Base-by-base conservation (phyloP, 2,329 filamentous ascomycete genomes). In the Cercospora sesami region DNA sequence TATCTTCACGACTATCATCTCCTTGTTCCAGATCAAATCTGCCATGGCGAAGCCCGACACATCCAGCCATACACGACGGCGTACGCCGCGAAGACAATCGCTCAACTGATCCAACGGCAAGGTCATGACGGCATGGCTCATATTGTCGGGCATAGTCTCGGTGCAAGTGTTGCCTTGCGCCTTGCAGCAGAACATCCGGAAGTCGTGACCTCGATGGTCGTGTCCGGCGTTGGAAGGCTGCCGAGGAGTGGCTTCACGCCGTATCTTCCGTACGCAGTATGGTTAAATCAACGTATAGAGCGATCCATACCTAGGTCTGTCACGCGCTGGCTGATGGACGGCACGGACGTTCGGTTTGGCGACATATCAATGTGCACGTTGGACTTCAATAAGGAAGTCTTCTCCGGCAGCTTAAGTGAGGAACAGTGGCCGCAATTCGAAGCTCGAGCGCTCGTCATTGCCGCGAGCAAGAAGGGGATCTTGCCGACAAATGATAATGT, bases 111-210 rank as follows among this genome's bases (percentile, higher is more conserved):
- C 63, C n/a, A 55, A 30, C 21, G 31, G 10, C 58, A 73, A 63
- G 75, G 68, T 5, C 59, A 68, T 26, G 62, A 66, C 8, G 68
- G 72, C 23, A 67, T 42, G 51, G 72, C 73, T 0, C 72, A 75
- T 64, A 55, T 76, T 23, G 69, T 76, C 10, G 75, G 74, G 3
- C 68, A 70, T 31, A 76, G 74, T 58, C 69, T 77, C 7, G 75
- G 75, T 21, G 73, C 74, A 16, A 68, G 71, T 28, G 64, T 76
- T 8, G 73, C 72, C 8, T 36, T 74, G 18, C 64, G 69, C n/a
- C 69, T 77, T 31, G 72, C 72, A 6, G 58, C 63, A 0, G 59
- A 53, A 21, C 60, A 74, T 51, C 71, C 75, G 1, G 64, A 70
- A 4, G 68, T 74, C 42, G 71, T 75, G 5, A 31, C 65, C 61